phyloP scores from a whole-genome alignment of 1,284 basidiomycete genomes.

The Afroboletus lepidellus region DNA sequence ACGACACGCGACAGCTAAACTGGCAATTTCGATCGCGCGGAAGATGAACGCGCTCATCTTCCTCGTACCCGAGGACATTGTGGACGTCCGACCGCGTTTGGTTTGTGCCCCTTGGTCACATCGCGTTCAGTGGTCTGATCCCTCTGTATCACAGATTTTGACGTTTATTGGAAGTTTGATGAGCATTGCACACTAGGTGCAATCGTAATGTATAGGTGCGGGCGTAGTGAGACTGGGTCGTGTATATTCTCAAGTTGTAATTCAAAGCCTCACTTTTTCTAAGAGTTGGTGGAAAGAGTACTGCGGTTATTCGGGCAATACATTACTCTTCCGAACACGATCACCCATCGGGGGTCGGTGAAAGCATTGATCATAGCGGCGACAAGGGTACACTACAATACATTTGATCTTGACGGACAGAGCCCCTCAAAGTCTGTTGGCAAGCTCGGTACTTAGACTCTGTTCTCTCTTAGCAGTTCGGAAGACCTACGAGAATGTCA shows the following conservation, averaged over 20 bases:
- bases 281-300: no score
- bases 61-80: constrained; percentile 95
- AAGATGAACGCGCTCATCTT: constrained; percentile 98
- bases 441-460: no score
- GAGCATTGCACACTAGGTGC: constrained; percentile 49
- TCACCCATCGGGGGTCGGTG: no score
- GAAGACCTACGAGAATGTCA: no score
- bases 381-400: no score
- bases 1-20: constrained; percentile 61
- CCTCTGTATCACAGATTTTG: constrained; percentile 50
- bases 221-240: not conserved
- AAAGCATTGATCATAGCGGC: no score
- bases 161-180: constrained; percentile 73
- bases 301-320: no score
- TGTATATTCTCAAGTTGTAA: constrained; percentile 1
- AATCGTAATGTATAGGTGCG: not conserved
- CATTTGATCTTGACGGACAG: no score
- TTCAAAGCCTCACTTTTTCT: not conserved
- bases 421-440: no score
- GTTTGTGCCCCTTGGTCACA: constrained; percentile 39
- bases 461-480: no score
- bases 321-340: no score
- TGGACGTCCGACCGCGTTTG: constrained; percentile 81
- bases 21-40: constrained; percentile 96
- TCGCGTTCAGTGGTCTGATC: not conserved